Evolutionary conservation across 202 grass and related monocot species (phyloP), one percentile per base, ranked within the genome.

Genomic region (Setaria italica): DNA sequence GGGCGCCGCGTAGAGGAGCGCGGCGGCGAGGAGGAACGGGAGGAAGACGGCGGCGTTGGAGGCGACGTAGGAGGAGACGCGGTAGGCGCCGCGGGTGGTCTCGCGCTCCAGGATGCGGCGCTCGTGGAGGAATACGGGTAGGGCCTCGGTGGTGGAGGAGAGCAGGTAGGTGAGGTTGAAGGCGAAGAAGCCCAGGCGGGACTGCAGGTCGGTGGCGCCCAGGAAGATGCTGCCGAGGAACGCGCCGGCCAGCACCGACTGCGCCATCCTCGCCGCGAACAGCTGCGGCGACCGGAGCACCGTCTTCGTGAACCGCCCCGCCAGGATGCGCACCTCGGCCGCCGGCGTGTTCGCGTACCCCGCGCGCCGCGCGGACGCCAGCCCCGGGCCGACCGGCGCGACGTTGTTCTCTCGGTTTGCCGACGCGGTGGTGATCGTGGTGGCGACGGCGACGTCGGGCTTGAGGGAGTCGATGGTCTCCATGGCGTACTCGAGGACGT

Each of bases 121-220:
- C 84, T 99, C 96, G 62, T 89, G 91, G 64, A 99, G 90, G 90
- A 94, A 99, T 49, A 99, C 83, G 1, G 96, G 96, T 11, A 99
- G 89, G 1, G 88, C 91, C 82, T 99, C 96, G 19, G 86, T 95
- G 30, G 91, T 95, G 45, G 91, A 95, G 80, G 96, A 92, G 66
- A 99, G 93, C 51, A 99, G 80, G 80, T 92, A 95, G 29, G 96
- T 99, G 66, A 99, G 96, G 65, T 74, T 99, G 89, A 99, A 99
- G 32, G 96, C 96, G 54, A 99, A 99, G 92, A 99, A 99, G 6
- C 96, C 96, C 12, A 99, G 83, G 4, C 96, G 63, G 8, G 93
- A 89, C 88, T 99, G 91, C 64, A 95, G 83, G 77, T 94, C 87
- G 6, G 68, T 84, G 33, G 84, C 76, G 79, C 85, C 94, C 72